These are phyloP conservation scores for Neonectria neomacrospora DNA, from an alignment of 2,329 filamentous ascomycete genomes.

Conservation along the genomic window DNA sequence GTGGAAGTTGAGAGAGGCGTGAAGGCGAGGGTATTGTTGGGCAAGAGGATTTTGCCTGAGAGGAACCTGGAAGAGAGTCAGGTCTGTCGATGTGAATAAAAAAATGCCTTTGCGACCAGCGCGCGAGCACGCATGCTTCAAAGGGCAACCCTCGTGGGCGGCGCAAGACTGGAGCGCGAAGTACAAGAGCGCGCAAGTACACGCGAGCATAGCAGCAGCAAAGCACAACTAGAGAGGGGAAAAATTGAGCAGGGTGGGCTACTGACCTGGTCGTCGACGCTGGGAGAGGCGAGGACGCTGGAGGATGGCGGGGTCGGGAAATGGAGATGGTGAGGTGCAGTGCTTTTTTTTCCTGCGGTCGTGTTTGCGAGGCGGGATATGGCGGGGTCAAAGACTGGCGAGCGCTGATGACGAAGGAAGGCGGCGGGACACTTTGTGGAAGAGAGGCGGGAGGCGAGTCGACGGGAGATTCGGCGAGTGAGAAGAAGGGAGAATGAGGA, in stretches of 20 bases:
- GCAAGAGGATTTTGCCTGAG: constrained; percentile 21
- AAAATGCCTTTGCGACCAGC: constrained; percentile 13
- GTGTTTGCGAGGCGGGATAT: constrained; percentile 46
- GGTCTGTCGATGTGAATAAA: constrained; percentile 11
- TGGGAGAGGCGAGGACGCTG: constrained; percentile 38
- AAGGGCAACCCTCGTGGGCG: constrained; percentile 13
- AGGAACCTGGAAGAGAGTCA: constrained; percentile 20
- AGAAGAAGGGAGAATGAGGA: constrained; percentile 38
- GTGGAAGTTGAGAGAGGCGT: constrained; percentile 27
- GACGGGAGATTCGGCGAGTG: constrained; percentile 30
- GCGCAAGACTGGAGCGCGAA: constrained; percentile 21
- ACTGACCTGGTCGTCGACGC: constrained; percentile 43
- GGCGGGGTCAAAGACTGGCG: constrained; percentile 49
- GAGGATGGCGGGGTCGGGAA: constrained; percentile 35
- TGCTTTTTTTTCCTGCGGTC: constrained; percentile 45
- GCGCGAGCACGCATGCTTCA: constrained; percentile 30
- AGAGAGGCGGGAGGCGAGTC: constrained; percentile 27
- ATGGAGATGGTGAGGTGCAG: constrained; percentile 39
- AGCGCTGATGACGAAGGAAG: constrained; percentile 37
- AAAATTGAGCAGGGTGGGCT: neutral
- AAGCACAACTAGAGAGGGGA: constrained; percentile 1
- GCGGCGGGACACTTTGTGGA: constrained; percentile 28
- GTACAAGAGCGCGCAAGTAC: constrained; percentile 6
- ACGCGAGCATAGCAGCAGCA: neutral
- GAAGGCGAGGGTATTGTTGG: constrained; percentile 18